Evolutionary conservation across 1,284 basidiomycete genomes (phyloP).

Genomic region (Ceratobasidium sp.): DNA sequence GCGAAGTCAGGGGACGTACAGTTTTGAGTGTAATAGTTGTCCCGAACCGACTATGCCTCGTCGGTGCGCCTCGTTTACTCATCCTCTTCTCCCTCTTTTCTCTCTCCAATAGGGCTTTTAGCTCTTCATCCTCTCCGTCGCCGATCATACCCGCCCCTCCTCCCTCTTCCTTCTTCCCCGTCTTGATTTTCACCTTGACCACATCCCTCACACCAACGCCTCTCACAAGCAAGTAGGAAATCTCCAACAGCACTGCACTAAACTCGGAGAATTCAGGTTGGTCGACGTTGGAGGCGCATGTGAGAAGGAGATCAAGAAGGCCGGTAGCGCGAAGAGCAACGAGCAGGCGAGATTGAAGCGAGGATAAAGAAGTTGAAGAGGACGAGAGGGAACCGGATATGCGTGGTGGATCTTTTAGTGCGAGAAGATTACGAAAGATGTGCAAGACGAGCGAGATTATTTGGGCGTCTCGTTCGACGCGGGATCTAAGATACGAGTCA

Average conservation of each 20-base stretch:
- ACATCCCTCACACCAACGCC: constrained; percentile 61
- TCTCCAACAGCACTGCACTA: constrained; percentile 91
- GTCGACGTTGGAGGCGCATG: constrained; percentile 81
- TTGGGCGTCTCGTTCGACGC: constrained; percentile 84
- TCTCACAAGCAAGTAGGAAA: constrained; percentile 88
- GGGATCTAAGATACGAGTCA: constrained; percentile 59
- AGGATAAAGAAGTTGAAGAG: constrained; percentile 68
- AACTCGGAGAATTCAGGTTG: constrained; percentile 83
- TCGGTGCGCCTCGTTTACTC: constrained; percentile 69
- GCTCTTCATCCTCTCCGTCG: constrained; percentile 44
- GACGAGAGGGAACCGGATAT: constrained; percentile 75
- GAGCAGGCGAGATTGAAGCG: constrained; percentile 83
- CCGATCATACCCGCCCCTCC: constrained; percentile 36
- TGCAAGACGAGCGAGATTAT: constrained; percentile 91
- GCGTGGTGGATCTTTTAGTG: constrained; percentile 85
- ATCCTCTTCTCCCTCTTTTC: constrained; percentile 44
- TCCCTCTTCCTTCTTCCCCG: neutral
- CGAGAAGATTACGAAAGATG: constrained; percentile 89
- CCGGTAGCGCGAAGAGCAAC: constrained; percentile 78
- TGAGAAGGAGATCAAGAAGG: constrained; percentile 82
- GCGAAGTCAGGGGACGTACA: constrained; percentile 45
- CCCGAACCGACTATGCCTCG: constrained; percentile 94
- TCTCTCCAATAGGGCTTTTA: constrained; percentile 46
- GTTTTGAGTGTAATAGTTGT: constrained; percentile 86
- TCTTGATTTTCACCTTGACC: constrained; percentile 26